These are phyloP conservation scores for Margaritispora aquatica DNA, from an alignment of 495 filamentous ascomycete species.

Conservation along the genomic window DNA sequence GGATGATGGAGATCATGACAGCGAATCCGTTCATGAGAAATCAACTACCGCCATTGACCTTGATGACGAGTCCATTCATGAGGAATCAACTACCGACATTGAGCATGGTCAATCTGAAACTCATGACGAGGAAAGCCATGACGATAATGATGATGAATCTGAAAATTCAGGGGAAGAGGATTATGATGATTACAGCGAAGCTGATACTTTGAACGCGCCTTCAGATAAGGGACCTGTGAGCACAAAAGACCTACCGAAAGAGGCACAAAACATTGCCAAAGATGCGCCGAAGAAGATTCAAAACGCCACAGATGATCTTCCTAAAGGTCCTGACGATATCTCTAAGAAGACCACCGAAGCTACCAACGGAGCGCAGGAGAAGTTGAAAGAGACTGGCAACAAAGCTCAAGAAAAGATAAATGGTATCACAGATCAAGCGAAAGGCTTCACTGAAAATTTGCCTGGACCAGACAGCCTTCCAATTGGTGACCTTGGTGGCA, in stretches of 20 bases:
- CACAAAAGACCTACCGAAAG: neutral
- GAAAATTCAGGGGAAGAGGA: constrained; percentile 10
- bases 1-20: too few species aligned
- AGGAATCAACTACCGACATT: constrained; percentile 5
- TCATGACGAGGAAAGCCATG: constrained; percentile 2
- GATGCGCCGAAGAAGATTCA: neutral
- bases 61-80: constrained; percentile 15
- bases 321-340: neutral
- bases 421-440: neutral
- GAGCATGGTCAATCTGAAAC: constrained; percentile 2
- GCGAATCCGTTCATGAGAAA: constrained; percentile 6
- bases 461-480: constrained; percentile 3
- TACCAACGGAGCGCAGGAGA: neutral
- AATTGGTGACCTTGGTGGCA: neutral
- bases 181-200: constrained; percentile 10
- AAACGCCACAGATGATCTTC: neutral
- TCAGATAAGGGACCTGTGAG: neutral
- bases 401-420: neutral
- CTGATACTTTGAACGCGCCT: neutral
- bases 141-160: constrained; percentile 5
- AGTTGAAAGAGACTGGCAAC: neutral
- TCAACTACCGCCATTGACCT: constrained; percentile 3
- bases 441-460: neutral
- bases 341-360: neutral
- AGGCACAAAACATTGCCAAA: neutral